These are phyloP conservation scores for Neonothopanus nambi DNA, from an alignment of 1,284 basidiomycete genomes.

Conservation along the genomic window DNA sequence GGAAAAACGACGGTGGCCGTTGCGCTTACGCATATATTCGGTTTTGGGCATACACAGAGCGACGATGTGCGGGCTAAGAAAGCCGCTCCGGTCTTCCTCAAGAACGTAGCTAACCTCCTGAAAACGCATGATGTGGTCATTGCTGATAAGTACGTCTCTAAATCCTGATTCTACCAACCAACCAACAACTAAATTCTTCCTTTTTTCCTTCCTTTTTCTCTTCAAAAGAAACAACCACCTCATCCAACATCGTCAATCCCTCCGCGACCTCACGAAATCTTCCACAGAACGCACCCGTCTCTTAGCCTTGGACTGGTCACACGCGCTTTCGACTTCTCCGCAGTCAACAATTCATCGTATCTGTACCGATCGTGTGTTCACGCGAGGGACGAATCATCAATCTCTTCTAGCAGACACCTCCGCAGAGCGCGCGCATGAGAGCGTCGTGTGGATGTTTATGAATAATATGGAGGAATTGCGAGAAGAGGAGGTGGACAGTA, in stretches of 20 bases:
- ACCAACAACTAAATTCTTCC: background rate
- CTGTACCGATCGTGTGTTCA: conserved; percentile 72
- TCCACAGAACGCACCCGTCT: conserved; percentile 70
- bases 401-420: conserved; percentile 62
- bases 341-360: conserved; percentile 65
- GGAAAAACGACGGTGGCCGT: conserved; percentile 89
- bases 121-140: conserved; percentile 75
- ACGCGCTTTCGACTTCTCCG: conserved; percentile 46
- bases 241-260: conserved; percentile 68
- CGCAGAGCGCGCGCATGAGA: conserved; percentile 64
- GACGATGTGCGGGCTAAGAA: conserved; percentile 89
- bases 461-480: conserved; percentile 64
- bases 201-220: conserved; percentile 4
- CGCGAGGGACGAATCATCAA: conserved; percentile 85
- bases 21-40: conserved; percentile 78
- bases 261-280: conserved; percentile 66
- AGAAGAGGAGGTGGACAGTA: conserved; percentile 61
- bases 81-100: conserved; percentile 74
- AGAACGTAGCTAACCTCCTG: conserved; percentile 69
- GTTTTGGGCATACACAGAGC: conserved; percentile 87
- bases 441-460: conserved; percentile 82
- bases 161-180: no score
- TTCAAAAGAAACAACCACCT: conserved; percentile 89
- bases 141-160: conserved; percentile 75
- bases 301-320: conserved; percentile 79